A percentile compares a stretch with the other conserved stretches of the same genome.
These are phyloP conservation scores for Zymoseptoria brevis DNA, from an alignment of 2,329 filamentous ascomycete species.

Conservation along the genomic window DNA sequence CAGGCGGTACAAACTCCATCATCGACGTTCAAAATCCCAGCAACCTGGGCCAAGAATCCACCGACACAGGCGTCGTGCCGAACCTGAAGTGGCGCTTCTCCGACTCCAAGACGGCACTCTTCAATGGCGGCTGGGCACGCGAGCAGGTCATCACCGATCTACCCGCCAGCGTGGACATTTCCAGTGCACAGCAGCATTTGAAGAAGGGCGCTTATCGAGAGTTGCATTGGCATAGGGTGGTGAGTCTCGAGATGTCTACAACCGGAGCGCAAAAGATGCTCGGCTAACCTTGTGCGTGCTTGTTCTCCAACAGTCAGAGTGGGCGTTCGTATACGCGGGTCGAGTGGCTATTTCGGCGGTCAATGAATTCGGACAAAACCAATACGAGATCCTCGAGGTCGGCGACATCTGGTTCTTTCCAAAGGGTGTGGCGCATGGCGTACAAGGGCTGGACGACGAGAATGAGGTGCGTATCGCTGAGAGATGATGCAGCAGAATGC, in stretches of 20 bases:
- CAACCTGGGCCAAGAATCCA: conserved; percentile 53
- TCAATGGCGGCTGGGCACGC: conserved; percentile 58
- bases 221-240: conserved; percentile 54
- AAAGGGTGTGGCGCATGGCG: conserved; percentile 51
- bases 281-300: neutral
- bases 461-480: conserved; percentile 40
- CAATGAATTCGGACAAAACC: conserved; percentile 44
- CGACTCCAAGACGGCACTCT: conserved; percentile 55
- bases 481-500: neutral
- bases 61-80: conserved; percentile 55
- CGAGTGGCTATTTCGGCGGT: conserved; percentile 45
- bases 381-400: conserved; percentile 42
- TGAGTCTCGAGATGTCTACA: neutral
- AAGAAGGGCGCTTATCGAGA: conserved; percentile 58
- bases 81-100: conserved; percentile 62
- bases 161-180: conserved; percentile 57
- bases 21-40: conserved; percentile 57
- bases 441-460: conserved; percentile 58
- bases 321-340: conserved; percentile 48
- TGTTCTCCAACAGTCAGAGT: conserved; percentile 32
- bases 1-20: conserved; percentile 56
- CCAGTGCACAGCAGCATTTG: conserved; percentile 61
- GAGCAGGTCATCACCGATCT: conserved; percentile 61
- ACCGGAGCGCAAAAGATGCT: neutral
- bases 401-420: conserved; percentile 19